phyloP scores from a whole-genome alignment of 1,284 basidiomycete genomes.

The Moesziomyces globuligerus region DNA sequence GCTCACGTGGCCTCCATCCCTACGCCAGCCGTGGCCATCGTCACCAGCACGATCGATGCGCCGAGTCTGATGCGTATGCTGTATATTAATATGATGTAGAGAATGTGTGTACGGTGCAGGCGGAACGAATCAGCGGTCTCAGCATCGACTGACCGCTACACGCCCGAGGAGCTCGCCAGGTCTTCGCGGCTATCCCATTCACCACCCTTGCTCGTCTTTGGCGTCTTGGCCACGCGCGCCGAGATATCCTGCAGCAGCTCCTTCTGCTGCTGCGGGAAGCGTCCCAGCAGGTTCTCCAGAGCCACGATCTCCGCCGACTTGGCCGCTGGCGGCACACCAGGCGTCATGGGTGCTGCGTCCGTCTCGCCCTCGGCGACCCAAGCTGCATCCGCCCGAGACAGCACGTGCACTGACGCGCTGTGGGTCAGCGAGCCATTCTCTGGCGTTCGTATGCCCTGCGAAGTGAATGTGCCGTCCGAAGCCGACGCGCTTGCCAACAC shows the following conservation, averaged over 20 bases:
- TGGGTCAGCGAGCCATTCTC: conserved; percentile 24
- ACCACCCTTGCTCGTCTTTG: conserved; percentile 2
- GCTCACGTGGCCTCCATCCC: too few species aligned
- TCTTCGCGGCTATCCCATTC: conserved; percentile 9
- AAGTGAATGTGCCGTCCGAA: conserved; percentile 31
- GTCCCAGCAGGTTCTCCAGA: conserved; percentile 41
- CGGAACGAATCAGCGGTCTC: background rate
- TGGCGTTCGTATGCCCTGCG: conserved; percentile 21
- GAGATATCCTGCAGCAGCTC: conserved; percentile 35
- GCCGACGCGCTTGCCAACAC: conserved; percentile 14
- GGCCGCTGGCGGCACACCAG: conserved; percentile 1
- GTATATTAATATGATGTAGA: too few species aligned
- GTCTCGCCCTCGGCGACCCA: conserved; percentile 14
- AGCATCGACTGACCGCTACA: conserved; percentile 1
- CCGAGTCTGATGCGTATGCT: too few species aligned
- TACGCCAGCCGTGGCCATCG: too few species aligned
- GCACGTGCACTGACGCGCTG: conserved; percentile 15
- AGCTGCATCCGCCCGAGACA: conserved; percentile 3
- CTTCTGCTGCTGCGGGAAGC: conserved; percentile 39
- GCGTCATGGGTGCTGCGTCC: conserved; percentile 4
- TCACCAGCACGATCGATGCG: too few species aligned
- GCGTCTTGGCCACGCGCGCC: conserved; percentile 25
- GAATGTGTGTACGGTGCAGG: too few species aligned
- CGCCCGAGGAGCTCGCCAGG: conserved; percentile 2
- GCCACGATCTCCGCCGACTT: conserved; percentile 33